Percentiles rank a stretch among this genome's conserved stretches.
phyloP scores from a whole-genome alignment of 345 rosid genomes.

The Populus alba region DNA sequence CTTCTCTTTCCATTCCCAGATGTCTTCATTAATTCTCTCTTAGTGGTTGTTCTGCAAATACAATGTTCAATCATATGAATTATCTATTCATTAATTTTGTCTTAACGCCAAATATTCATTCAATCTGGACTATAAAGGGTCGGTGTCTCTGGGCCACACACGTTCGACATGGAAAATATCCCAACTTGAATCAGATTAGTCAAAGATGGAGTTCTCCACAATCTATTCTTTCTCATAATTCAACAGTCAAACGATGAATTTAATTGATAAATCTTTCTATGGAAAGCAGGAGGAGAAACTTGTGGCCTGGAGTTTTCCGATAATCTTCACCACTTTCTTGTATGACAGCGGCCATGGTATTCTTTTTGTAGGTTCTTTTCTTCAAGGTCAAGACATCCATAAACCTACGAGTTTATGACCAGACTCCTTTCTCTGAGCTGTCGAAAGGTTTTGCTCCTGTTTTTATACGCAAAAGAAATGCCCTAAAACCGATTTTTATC shows the following conservation, averaged over 20 bases:
- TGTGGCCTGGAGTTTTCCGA: not conserved
- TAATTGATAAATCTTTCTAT: not conserved
- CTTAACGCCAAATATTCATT: not conserved
- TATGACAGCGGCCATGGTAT: not conserved
- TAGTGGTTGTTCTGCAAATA: not conserved
- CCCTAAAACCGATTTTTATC: not conserved
- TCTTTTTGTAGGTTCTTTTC: not conserved
- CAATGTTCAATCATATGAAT: not conserved
- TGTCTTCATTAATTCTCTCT: constrained; percentile 4
- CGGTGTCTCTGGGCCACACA: constrained; percentile 1
- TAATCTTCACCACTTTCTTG: not conserved
- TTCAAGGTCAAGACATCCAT: not conserved
- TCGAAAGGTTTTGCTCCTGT: not conserved
- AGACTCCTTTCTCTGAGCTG: not conserved
- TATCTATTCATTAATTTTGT: not conserved
- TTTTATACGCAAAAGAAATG: not conserved
- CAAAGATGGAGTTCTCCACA: not conserved
- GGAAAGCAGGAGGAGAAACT: not conserved
- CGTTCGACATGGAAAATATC: not conserved
- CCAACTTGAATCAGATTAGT: not conserved
- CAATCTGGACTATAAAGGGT: not conserved
- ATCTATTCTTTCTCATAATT: not conserved
- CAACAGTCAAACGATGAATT: not conserved
- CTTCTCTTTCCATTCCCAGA: not conserved
- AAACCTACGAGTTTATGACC: not conserved